Conservation (phyloP, 805 yeast genomes). For the Ogataea parapolymorpha region DNA sequence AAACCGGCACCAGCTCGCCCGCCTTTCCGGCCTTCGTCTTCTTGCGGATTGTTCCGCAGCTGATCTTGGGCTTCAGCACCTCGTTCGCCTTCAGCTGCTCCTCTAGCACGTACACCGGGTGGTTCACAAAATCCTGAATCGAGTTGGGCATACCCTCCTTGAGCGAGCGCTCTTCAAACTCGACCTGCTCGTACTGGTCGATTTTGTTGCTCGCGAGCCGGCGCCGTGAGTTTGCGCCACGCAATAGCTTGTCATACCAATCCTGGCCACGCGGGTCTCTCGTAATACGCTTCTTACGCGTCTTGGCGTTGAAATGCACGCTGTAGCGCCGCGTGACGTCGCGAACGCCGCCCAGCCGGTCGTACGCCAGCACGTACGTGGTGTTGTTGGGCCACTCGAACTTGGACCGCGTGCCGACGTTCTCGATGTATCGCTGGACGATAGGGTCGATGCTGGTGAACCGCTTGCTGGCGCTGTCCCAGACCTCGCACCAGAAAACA, state of each 20-base stretch:
- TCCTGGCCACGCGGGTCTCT: conserved; percentile 49
- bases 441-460: conserved; percentile 91
- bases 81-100: conserved; percentile 71
- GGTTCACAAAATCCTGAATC: conserved; percentile 77
- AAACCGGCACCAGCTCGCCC: conserved; percentile 55
- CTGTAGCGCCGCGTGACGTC: conserved; percentile 89
- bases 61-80: conserved; percentile 60
- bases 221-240: conserved; percentile 28
- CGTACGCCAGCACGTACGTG: conserved; percentile 76
- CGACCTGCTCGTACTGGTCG: conserved; percentile 57
- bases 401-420: conserved; percentile 47
- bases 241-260: conserved; percentile 59
- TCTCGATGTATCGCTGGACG: conserved; percentile 59
- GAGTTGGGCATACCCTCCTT: conserved; percentile 87
- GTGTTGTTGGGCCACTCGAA: conserved; percentile 65
- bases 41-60: conserved; percentile 68
- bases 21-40: conserved; percentile 37
- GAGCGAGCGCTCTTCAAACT: conserved; percentile 57
- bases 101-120: conserved; percentile 82
- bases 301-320: conserved; percentile 64
- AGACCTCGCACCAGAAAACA: conserved; percentile 90
- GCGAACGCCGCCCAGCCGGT: conserved; percentile 56
- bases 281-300: conserved; percentile 69
- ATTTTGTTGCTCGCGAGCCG: conserved; percentile 27
- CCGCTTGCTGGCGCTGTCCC: conserved; percentile 67